phyloP scores from a whole-genome alignment of 2,329 filamentous ascomycete genomes.

The Clonostachys byssicola region DNA sequence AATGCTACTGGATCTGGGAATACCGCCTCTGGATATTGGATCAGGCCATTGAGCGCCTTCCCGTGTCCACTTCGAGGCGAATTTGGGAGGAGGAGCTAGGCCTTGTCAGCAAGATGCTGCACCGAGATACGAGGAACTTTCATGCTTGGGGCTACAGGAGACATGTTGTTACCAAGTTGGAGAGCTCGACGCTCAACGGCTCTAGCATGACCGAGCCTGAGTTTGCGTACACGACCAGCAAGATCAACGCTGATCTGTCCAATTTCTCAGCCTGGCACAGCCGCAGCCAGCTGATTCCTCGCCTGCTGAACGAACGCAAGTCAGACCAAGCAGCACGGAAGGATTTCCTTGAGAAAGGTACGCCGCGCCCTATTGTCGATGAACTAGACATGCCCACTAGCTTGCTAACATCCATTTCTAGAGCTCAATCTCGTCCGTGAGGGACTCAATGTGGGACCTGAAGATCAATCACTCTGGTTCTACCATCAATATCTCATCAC shows the following conservation, averaged over 20 bases:
- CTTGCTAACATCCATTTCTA: conserved; percentile 9
- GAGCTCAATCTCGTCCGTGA: conserved; percentile 75
- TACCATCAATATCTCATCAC: conserved; percentile 88
- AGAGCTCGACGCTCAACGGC: conserved; percentile 48
- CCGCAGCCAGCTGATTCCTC: conserved; percentile 77
- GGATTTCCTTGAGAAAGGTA: conserved; percentile 69
- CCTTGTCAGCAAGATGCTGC: conserved; percentile 84
- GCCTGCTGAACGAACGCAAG: conserved; percentile 65
- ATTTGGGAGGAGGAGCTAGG: conserved; percentile 84
- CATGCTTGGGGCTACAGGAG: conserved; percentile 94
- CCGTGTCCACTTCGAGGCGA: conserved; percentile 45
- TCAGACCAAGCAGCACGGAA: conserved; percentile 60
- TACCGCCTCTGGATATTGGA: conserved; percentile 83
- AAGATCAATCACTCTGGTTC: conserved; percentile 96
- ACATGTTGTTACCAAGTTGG: conserved; percentile 71
- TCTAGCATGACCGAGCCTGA: conserved; percentile 72
- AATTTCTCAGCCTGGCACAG: conserved; percentile 99
- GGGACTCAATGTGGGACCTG: conserved; percentile 82
- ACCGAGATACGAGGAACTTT: conserved; percentile 84
- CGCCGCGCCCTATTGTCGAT: conserved; percentile 5
- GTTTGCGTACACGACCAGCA: conserved; percentile 85
- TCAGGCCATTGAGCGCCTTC: conserved; percentile 63
- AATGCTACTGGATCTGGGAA: conserved; percentile 99
- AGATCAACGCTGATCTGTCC: conserved; percentile 79
- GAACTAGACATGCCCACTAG: not conserved